Evolutionary conservation across 257 asterid species (phyloP).

Genomic region (Phtheirospermum japonicum): DNA sequence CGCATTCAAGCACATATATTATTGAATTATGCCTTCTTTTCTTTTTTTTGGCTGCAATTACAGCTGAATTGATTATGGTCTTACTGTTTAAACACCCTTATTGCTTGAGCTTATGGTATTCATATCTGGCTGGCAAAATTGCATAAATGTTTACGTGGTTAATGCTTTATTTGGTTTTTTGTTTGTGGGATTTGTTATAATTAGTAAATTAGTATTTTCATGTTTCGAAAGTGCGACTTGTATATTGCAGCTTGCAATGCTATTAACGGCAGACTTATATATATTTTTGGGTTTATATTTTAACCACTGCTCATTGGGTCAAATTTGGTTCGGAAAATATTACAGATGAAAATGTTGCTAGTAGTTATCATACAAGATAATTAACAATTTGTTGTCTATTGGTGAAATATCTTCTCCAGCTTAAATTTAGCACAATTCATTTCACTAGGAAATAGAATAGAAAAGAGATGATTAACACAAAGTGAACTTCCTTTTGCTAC

Average conservation of each 20-base stretch:
- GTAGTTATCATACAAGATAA: constrained; percentile 2
- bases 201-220: not conserved
- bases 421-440: constrained; percentile 12
- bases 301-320: constrained; percentile 14
- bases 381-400: not conserved
- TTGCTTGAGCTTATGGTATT: constrained; percentile 22
- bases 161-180: constrained; percentile 21
- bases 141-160: not conserved
- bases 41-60: constrained; percentile 12
- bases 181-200: not conserved
- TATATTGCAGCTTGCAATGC: too few relatives aligned
- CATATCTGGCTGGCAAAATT: constrained; percentile 1
- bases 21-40: constrained; percentile 8
- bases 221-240: too few relatives aligned
- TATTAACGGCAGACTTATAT: too few relatives aligned
- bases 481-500: constrained; percentile 30
- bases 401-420: constrained; percentile 9
- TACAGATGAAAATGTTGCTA: not conserved
- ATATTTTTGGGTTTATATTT: not conserved
- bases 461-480: constrained; percentile 7
- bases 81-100: not conserved
- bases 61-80: constrained; percentile 16
- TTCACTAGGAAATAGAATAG: constrained; percentile 6
- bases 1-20: not conserved
- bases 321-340: constrained; percentile 1